phyloP scores from a whole-genome alignment of 2,329 filamentous ascomycete species.

The Calonectria fujianensis region DNA sequence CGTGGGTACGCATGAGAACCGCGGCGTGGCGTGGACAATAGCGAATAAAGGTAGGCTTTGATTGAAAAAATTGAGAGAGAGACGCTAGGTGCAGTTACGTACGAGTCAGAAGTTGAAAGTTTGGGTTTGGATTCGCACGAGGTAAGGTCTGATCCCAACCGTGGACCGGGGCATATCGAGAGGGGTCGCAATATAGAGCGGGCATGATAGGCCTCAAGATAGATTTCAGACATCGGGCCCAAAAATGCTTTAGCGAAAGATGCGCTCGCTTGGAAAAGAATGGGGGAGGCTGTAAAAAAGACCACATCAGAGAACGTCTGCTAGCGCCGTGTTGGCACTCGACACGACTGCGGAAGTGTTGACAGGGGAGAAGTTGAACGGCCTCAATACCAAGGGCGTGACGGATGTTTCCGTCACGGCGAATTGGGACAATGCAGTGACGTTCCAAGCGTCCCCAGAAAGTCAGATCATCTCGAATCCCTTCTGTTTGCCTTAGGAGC shows the following conservation, averaged over 20 bases:
- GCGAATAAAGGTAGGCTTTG: background rate
- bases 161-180: background rate
- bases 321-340: constrained; percentile 1
- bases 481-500: background rate
- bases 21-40: background rate
- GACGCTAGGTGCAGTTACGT: background rate
- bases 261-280: constrained; percentile 6
- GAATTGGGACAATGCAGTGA: constrained; percentile 3
- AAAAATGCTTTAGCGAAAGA: background rate
- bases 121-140: background rate
- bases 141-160: background rate
- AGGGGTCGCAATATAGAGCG: background rate
- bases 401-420: constrained; percentile 9
- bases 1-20: background rate
- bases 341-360: constrained; percentile 4
- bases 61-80: constrained; percentile 25
- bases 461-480: background rate
- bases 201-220: constrained; percentile 2
- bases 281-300: background rate
- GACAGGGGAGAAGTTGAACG: constrained; percentile 21
- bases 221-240: constrained; percentile 1
- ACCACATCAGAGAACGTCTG: background rate
- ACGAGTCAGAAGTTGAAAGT: constrained; percentile 1
- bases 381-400: constrained; percentile 9
- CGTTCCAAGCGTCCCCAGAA: background rate